A percentile compares a stretch with the other conserved stretches of the same genome.
Conservation (phyloP, 225 moss, liverwort and hornwort genomes). For the Bryum argenteum region DNA sequence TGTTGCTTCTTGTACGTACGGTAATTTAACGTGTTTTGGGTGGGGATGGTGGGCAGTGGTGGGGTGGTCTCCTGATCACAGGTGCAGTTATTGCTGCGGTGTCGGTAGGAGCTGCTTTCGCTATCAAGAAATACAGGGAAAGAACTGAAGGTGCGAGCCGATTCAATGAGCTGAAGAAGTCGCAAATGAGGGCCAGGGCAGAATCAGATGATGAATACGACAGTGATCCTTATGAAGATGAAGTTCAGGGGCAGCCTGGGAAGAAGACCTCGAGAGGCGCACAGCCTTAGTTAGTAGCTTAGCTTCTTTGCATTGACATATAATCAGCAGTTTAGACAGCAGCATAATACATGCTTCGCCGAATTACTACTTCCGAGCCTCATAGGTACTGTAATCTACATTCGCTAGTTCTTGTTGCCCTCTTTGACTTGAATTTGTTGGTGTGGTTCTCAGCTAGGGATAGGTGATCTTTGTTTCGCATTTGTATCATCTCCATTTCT, state of each 20-base stretch:
- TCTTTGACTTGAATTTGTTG: slow-evolving; percentile 3
- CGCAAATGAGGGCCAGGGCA: slow-evolving; percentile 61
- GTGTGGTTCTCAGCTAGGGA: neutral
- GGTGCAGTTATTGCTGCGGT: slow-evolving; percentile 48
- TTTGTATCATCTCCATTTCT: slow-evolving; percentile 1
- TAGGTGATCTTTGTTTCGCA: neutral
- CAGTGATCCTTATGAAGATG: slow-evolving; percentile 65
- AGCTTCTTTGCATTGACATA: neutral
- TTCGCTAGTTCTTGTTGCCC: slow-evolving; percentile 13
- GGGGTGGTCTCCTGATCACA: slow-evolving; percentile 57
- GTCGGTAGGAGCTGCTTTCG: slow-evolving; percentile 30
- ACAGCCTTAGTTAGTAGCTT: slow-evolving; percentile 47
- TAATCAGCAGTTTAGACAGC: neutral
- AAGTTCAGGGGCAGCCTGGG: slow-evolving; percentile 27
- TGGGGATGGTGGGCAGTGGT: slow-evolving; percentile 53
- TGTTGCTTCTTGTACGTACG: too few relatives aligned
- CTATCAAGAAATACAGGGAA: slow-evolving; percentile 47
- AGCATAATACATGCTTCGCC: slow-evolving; percentile 11
- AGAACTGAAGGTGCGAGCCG: slow-evolving; percentile 49
- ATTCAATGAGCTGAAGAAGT: slow-evolving; percentile 62
- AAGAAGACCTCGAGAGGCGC: slow-evolving; percentile 24
- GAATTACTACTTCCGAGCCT: slow-evolving; percentile 11
- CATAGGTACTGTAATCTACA: slow-evolving; percentile 25
- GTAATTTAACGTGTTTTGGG: neutral
- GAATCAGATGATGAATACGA: slow-evolving; percentile 69